These are phyloP conservation scores for Hypoxylon sp. DNA, from an alignment of 2,329 filamentous ascomycete species.

Conservation along the genomic window DNA sequence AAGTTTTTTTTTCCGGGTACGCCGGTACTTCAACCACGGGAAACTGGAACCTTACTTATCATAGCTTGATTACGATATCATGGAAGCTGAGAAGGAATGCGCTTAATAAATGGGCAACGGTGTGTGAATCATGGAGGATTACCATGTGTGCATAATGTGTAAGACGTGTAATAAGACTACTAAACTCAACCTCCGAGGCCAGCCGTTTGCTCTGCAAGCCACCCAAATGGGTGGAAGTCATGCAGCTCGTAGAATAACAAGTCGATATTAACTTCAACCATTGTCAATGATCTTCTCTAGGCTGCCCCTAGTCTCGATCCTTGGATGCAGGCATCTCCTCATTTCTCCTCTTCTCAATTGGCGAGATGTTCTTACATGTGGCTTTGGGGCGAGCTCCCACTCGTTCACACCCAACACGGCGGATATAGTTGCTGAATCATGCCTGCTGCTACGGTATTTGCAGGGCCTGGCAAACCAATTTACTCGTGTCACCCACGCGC, in stretches of 20 bases:
- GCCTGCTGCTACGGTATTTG: constrained; percentile 19
- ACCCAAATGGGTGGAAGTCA: constrained; percentile 8
- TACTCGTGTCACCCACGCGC: constrained; percentile 35
- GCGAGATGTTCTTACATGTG: constrained; percentile 26
- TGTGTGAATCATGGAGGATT: not conserved
- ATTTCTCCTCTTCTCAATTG: constrained; percentile 15
- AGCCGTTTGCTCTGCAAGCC: constrained; percentile 28
- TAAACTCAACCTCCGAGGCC: constrained; percentile 3
- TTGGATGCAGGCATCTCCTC: constrained; percentile 23
- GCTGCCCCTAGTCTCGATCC: constrained; percentile 11
- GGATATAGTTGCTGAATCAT: constrained; percentile 30
- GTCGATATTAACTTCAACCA: constrained; percentile 2
- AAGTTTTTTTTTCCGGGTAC: not conserved
- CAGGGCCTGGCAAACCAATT: constrained; percentile 30
- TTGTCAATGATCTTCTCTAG: constrained; percentile 16
- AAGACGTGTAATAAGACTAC: constrained; percentile 3
- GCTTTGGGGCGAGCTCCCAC: constrained; percentile 20
- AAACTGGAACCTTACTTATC: constrained; percentile 5
- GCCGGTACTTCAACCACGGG: not conserved
- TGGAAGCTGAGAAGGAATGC: not conserved
- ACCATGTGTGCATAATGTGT: constrained; percentile 4
- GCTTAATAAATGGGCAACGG: constrained; percentile 13
- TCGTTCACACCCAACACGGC: constrained; percentile 15
- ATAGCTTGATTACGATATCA: constrained; percentile 19
- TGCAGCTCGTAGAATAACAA: constrained; percentile 12